Evolutionary conservation across 495 filamentous ascomycete genomes (phyloP).

Genomic region (Hypoxylon intermedium): DNA sequence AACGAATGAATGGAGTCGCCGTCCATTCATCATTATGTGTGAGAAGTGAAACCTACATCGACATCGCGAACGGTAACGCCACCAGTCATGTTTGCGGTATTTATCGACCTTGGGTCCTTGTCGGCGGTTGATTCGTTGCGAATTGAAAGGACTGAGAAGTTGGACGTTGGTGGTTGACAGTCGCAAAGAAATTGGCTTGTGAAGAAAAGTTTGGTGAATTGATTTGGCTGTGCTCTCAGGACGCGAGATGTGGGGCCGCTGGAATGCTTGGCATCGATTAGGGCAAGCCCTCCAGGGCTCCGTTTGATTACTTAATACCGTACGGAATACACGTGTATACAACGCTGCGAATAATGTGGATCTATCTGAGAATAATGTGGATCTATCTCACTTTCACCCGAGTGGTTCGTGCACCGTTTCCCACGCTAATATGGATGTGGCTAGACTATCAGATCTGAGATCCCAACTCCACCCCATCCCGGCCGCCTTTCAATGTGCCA

Average conservation of each 20-base stretch:
- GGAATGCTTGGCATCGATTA: neutral
- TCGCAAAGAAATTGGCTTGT: neutral
- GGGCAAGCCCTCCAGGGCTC: neutral
- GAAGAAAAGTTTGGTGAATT: neutral
- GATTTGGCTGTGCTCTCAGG: neutral
- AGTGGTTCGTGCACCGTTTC: neutral
- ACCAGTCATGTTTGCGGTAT: constrained; percentile 75
- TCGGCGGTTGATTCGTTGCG: no score
- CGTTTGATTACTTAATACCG: neutral
- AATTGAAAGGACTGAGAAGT: no score
- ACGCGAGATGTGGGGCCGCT: neutral
- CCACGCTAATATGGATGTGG: no score
- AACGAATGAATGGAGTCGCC: neutral
- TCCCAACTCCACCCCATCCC: neutral
- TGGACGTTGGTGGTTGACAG: no score
- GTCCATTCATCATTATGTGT: constrained; percentile 17
- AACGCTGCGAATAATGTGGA: no score
- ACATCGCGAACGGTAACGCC: constrained; percentile 85
- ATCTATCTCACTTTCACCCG: no score
- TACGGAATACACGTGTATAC: no score
- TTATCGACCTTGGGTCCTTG: neutral
- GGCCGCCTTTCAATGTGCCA: neutral
- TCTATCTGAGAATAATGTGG: no score
- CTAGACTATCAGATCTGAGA: neutral
- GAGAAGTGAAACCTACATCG: constrained; percentile 57